Base-by-base conservation (phyloP, 2,329 filamentous ascomycete species). In the Phialocephala subalpina region DNA sequence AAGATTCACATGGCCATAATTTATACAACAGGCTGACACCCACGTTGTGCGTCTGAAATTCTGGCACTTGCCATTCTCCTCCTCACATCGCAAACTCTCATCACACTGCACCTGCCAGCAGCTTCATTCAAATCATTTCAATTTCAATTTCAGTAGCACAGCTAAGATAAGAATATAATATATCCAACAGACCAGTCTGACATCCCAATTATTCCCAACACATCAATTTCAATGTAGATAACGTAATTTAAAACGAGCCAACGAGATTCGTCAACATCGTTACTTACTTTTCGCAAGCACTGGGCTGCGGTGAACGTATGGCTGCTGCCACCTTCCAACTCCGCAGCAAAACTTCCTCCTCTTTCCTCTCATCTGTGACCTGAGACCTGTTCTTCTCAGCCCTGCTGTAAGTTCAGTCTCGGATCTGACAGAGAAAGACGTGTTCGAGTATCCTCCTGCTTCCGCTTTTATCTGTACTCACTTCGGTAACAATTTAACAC, bases 181-280 rank as follows among this genome's bases (percentile, higher is more conserved):
- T n/a, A 42, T 16, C 14, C 18, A 42, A 42, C 38, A 42, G 38
- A 42, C 38, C 38, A 42, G 38, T 42, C 38, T 42, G 38, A 42
- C 18, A 5, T n/a, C 38, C 38, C 18, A 42, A 14, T 42, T 42
- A 42, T 4, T 42, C 38, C 38, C 38, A 42, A 4, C 38, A 42
- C 29, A 4, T 33, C 29, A n/a, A 33, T 33, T 33, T 14, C 38
- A 42, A 42, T n/a, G 4, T 16, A 6, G 18, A 42, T 42, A 42
- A 42, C 38, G 38, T 42, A 12, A 42, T 42, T 16, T 5, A 33
- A 33, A 33, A 33, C 29, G 38, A 42, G 12, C 12, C 38, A 42
- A 42, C 38, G 38, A 42, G 38, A 42, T 42, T 42, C 38, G 38
- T 42, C 12, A 42, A n/a, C 38, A 42, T 42, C 38, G 38, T 42